Evolutionary conservation across 1,284 basidiomycete genomes (phyloP), one percentile per base, ranked within the genome.

Genomic region (Cutaneotrichosporon cavernicola): DNA sequence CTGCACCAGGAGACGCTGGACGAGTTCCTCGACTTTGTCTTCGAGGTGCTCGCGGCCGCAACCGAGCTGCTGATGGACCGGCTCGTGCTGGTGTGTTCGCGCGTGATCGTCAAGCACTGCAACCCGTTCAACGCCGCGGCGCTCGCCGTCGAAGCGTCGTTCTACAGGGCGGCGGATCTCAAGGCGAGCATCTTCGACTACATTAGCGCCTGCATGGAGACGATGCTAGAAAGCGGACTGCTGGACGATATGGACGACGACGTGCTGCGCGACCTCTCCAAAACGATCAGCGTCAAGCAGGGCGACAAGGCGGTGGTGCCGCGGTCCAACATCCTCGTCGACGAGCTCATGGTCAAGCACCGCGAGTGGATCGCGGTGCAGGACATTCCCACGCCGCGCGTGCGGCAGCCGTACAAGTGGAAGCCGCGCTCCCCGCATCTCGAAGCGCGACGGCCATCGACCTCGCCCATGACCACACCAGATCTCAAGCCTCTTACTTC

Each of bases 1-100:
- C 80, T 92, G 31, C 87, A 89, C 65, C 89, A 88, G 32, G 79
- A 85, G 43, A 86, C 86, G 0, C 80, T 88, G 11, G 92, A 98
- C 68, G 87, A 90, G 53, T 84, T 92, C 56, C 79, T 98, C 65
- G 91, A 95, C 69, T 92, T 95, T 71, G 85, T 94, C 75, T 92
- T 96, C 68, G 87, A 90, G 49, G 88, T 98, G 21, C 87, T 97
- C 77, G 88, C 89, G 26, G 88, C 88, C 13, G 91, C 94, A 90
- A 95, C 92, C 70, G 94, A 98, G 79, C 81, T 98, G 2, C 84
- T 97, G 26, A 83, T 98, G 26, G 91, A 92, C 70, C 88, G 90
- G 30, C 86, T 98, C 10, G 86, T 93, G 62, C 84, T 91, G 3
- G 81, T 97, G 11, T 96, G 93, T 80, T 92, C 92, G 3, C 81